phyloP scores from a whole-genome alignment of 371 early-diverging fungal genomes.

The Coemansia sp. region DNA sequence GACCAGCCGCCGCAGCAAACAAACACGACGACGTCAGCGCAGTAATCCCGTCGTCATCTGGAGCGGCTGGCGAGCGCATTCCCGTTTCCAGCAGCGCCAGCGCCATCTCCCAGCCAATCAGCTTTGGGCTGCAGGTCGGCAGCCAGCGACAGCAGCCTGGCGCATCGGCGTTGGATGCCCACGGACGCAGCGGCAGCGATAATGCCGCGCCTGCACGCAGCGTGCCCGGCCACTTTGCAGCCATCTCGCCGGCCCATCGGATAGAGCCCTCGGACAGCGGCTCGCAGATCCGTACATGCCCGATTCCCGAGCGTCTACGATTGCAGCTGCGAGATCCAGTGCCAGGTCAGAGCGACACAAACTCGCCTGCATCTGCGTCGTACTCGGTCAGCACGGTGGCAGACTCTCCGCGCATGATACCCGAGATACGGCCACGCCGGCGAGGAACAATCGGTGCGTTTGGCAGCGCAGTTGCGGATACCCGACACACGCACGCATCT shows the following conservation, averaged over 20 bases:
- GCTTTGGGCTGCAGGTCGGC: not conserved
- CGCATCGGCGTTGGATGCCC: too few species aligned
- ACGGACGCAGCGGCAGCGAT: too few species aligned
- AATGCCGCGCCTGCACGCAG: not conserved
- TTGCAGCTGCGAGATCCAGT: slow-evolving; percentile 19
- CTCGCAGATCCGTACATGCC: slow-evolving; percentile 42
- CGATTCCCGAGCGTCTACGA: slow-evolving; percentile 39
- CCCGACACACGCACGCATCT: not conserved
- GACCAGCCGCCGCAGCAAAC: not conserved
- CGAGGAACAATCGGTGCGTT: slow-evolving; percentile 24
- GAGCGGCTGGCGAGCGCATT: not conserved
- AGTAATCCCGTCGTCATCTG: slow-evolving; percentile 2
- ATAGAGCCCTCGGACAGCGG: not conserved
- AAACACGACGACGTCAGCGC: not conserved
- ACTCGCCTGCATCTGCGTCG: slow-evolving; percentile 13
- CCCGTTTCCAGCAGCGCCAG: not conserved
- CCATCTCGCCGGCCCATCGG: not conserved
- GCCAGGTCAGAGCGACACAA: slow-evolving; percentile 5
- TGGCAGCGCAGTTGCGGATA: not conserved
- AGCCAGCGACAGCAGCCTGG: not conserved
- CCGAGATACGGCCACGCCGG: slow-evolving; percentile 16
- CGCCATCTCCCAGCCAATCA: slow-evolving; percentile 1
- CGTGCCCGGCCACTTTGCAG: slow-evolving; percentile 3
- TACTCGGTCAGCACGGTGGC: slow-evolving; percentile 14
- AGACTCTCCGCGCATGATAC: slow-evolving; percentile 22